These are phyloP conservation scores for Kodamaea fukazawae DNA, from an alignment of 805 yeast genomes.

Conservation along the genomic window DNA sequence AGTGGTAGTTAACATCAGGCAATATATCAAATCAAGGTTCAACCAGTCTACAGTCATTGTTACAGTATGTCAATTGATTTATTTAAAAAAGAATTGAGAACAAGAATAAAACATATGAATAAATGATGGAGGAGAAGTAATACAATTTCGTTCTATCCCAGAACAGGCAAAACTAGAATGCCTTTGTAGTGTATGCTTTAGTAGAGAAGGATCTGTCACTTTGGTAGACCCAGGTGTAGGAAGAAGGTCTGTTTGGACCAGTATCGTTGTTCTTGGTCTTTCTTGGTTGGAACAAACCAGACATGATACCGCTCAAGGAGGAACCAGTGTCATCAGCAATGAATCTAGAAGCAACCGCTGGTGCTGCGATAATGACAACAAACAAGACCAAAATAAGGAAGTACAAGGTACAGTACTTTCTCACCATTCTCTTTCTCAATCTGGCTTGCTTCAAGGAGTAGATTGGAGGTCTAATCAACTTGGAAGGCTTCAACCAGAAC, in stretches of 20 bases:
- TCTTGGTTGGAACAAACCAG: slow-evolving; percentile 90
- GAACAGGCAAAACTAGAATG: slow-evolving; percentile 19
- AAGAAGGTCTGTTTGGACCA: slow-evolving; percentile 44
- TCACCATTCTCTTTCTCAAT: slow-evolving; percentile 95
- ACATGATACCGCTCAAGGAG: slow-evolving; percentile 39
- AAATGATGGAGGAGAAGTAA: slow-evolving; percentile 3
- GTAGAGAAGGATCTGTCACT: slow-evolving; percentile 53
- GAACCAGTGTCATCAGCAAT: slow-evolving; percentile 39
- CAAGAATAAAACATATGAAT: slow-evolving; percentile 7
- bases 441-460: slow-evolving; percentile 94
- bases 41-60: too few species aligned
- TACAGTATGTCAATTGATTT: too few species aligned
- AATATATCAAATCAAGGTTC: too few species aligned
- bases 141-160: slow-evolving; percentile 1
- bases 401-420: slow-evolving; percentile 84
- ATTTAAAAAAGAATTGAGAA: too few species aligned
- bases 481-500: slow-evolving; percentile 97
- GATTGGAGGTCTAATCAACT: slow-evolving; percentile 97
- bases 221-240: slow-evolving; percentile 42
- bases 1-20: too few species aligned
- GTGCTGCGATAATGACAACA: slow-evolving; percentile 79
- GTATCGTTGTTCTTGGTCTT: slow-evolving; percentile 81
- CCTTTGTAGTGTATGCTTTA: slow-evolving; percentile 57
- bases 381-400: slow-evolving; percentile 67
- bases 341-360: slow-evolving; percentile 77